These are phyloP conservation scores for Misopates orontium DNA, from an alignment of 257 asterid species.

Conservation along the genomic window DNA sequence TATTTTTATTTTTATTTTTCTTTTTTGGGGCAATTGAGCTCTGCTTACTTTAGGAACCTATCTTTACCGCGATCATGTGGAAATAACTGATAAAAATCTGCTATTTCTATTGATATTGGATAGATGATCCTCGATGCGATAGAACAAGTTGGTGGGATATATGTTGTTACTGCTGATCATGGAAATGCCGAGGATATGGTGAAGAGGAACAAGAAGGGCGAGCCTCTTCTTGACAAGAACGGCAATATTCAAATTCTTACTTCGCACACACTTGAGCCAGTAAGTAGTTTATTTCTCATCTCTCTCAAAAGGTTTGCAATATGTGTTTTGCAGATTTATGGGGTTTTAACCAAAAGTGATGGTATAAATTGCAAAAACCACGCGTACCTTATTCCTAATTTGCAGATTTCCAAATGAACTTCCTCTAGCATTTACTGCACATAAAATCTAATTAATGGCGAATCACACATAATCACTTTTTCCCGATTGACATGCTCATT, in stretches of 20 bases:
- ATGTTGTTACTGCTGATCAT: slow-evolving; percentile 95
- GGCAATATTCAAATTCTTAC: slow-evolving; percentile 86
- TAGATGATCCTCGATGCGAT: slow-evolving; percentile 90
- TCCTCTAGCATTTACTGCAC: too few species aligned
- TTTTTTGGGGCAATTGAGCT: too few species aligned
- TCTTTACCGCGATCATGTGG: too few species aligned
- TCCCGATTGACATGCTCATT: too few species aligned
- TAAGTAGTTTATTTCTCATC: slow-evolving; percentile 39
- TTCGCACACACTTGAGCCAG: slow-evolving; percentile 91
- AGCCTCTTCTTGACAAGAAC: slow-evolving; percentile 83
- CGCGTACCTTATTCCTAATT: too few species aligned
- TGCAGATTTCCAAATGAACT: too few species aligned
- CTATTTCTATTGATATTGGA: slow-evolving; percentile 16
- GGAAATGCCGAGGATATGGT: slow-evolving; percentile 99
- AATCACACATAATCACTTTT: too few species aligned
- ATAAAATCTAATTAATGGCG: too few species aligned
- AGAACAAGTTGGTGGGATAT: slow-evolving; percentile 92
- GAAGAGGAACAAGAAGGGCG: slow-evolving; percentile 95
- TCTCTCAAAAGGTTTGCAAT: not conserved
- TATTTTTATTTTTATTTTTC: too few species aligned
- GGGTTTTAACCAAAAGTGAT: not conserved
- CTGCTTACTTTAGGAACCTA: too few species aligned
- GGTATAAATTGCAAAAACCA: too few species aligned
- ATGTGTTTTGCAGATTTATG: not conserved
- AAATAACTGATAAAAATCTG: not conserved